Evolutionary conservation across 129 eudicot genomes (phyloP), one percentile per base, ranked within the genome.

Genomic region (Solidago caesia): DNA sequence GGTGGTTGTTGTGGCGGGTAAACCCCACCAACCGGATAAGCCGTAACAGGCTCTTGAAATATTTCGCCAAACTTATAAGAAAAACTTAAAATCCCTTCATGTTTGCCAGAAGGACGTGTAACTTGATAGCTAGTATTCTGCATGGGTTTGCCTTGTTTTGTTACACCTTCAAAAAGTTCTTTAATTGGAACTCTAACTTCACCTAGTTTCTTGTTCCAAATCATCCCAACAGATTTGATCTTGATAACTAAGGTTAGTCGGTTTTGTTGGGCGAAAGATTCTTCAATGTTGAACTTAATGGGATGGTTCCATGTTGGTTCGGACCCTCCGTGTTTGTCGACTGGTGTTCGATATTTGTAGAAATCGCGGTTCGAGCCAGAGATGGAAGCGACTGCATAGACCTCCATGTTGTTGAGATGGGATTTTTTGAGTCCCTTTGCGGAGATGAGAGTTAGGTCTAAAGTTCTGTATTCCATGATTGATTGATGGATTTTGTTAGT

Each of bases 251-350:
- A 79, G 2, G 76, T 51, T 12, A 77, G 69, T 7, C 78, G 80
- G 76, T 77, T 79, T 29, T 74, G 71, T 67, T 39, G 49, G 11
- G 74, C 80, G 11, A 80, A 80, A 1, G 74, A 15, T 68, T 88
- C 95, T 7, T 86, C 87, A 16, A 88, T 66, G 11, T 80, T 70
- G 66, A 85, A 88, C 51, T 68, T 76, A 77, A 86, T 81, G 46
- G 88, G 85, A 67, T 73, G 83, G 52, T 88, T 86, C 95, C 95
- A 88, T 6, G 76, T 60, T 7, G 90, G 95, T 33, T 77, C 74
- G 39, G 83, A 57, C 45, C 80, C 84, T 4, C 85, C 91, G 58
- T 77, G 77, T 44, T 59, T 65, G 21, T 84, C 85, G 21, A 86
- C 85, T 6, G 77, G 82, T 59, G 95, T 78, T 41, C 61, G 73